Base-by-base conservation (phyloP, 1,284 basidiomycete genomes). In the Cutaneotrichosporon sp. region DNA sequence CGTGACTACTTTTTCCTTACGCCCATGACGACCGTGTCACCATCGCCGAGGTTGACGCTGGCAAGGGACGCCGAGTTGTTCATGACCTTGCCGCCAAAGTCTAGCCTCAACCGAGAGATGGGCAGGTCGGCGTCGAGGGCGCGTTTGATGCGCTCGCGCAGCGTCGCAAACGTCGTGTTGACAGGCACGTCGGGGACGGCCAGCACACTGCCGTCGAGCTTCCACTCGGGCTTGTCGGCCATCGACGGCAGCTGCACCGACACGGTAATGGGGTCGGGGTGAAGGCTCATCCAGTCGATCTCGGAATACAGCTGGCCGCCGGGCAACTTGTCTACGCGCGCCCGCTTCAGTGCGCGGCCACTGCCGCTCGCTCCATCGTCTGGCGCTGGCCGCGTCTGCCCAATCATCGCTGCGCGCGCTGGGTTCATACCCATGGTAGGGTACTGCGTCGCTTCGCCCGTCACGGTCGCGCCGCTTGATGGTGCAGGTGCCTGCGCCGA, bases 231-330 rank as follows among this genome's bases (percentile, higher is more conserved):
- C 72, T 87, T 89, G 35, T 85, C 83, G 1, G 84, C 74, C 66
- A 91, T 85, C 41, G 61, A 54, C 1, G 92, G 90, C 54, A 97
- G 78, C 69, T 92, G 88, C 5, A 96, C 80, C 37, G 80, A 79
- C 26, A 97, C 78, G 12, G 85, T 84, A 64, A 96, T 88, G 9
- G 91, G 86, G 62, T 91, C 85, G 34, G 90, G 88, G 73, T 96
- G 90, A 79, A 89, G 83, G 46, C 79, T 80, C 63, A 90, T 83
- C 91, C 91, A 96, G 70, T 92, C 88, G 52, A 69, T 65, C 58
- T 79, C 77, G 57, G 69, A 55, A 18, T 53, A 53, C 30, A 56
- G 44, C 46, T 48, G 53, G 13, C 39, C 50, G 38, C 48, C 52
- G 45, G 57, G 49, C n/a, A 55, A 52, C 39, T 60, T 56, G 40